These are phyloP conservation scores for Boechera stricta DNA, from an alignment of 345 rosid species.

Conservation along the genomic window DNA sequence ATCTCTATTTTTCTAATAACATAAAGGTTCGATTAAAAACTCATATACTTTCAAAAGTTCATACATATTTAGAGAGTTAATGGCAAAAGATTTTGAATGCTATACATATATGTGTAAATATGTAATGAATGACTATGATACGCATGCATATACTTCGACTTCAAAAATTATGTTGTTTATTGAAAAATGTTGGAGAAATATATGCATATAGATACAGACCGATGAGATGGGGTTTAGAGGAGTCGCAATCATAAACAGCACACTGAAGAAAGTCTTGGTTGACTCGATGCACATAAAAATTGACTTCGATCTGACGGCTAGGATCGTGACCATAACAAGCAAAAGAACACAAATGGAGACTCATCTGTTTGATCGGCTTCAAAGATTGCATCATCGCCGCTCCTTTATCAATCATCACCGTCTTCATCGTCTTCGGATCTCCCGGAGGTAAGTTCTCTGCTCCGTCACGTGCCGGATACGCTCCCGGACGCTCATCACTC, in stretches of 20 bases:
- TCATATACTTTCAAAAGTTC: too few relatives aligned
- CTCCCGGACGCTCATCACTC: slow-evolving; percentile 45
- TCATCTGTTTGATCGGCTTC: slow-evolving; percentile 66
- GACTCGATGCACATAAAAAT: slow-evolving; percentile 59
- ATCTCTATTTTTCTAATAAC: too few relatives aligned
- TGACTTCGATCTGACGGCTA: slow-evolving; percentile 72
- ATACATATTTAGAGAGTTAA: too few relatives aligned
- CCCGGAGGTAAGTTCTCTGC: slow-evolving; percentile 50
- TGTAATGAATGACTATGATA: too few relatives aligned
- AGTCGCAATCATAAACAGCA: slow-evolving; percentile 67
- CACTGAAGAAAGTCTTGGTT: slow-evolving; percentile 79
- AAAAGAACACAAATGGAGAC: slow-evolving; percentile 70
- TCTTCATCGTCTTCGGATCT: slow-evolving; percentile 51
- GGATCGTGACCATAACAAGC: slow-evolving; percentile 73
- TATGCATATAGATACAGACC: slow-evolving; percentile 40
- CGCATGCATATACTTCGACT: too few relatives aligned
- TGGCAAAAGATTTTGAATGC: too few relatives aligned
- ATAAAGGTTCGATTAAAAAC: too few relatives aligned
- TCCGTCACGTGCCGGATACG: slow-evolving; percentile 40
- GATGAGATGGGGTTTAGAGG: slow-evolving; percentile 58
- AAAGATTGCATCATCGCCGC: slow-evolving; percentile 61
- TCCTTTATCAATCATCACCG: slow-evolving; percentile 56
- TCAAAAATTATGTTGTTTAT: too few relatives aligned
- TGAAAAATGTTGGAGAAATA: not conserved
- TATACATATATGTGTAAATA: too few relatives aligned